Percentiles rank a stretch among this genome's conserved stretches.
These are phyloP conservation scores for Sporothrix euskadiensis DNA, from an alignment of 2,329 filamentous ascomycete species.

Conservation along the genomic window DNA sequence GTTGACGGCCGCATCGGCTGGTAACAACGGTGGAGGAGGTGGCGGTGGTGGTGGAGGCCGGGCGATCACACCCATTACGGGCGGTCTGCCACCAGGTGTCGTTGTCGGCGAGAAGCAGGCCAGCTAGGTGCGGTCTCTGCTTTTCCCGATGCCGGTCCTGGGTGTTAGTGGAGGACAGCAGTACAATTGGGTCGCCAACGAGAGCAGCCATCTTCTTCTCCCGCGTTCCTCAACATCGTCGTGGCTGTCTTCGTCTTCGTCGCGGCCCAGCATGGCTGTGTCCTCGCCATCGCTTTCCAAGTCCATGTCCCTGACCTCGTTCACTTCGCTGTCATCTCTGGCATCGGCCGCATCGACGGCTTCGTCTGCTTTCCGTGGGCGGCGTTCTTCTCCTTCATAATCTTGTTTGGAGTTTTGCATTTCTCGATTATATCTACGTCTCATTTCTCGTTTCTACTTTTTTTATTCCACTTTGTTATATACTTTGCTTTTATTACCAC, in stretches of 20 bases:
- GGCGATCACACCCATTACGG: constrained; percentile 17
- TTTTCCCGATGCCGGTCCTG: background rate
- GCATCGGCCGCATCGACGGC: constrained; percentile 4
- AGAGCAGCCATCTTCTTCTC: background rate
- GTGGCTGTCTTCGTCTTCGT: background rate
- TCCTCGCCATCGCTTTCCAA: background rate
- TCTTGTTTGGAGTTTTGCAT: background rate
- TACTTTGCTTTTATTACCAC: background rate
- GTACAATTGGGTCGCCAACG: background rate
- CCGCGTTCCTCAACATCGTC: background rate
- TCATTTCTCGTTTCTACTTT: background rate
- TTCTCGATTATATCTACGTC: background rate
- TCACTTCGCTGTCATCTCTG: background rate
- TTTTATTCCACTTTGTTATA: background rate
- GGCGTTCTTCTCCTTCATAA: background rate
- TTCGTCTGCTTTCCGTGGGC: constrained; percentile 19
- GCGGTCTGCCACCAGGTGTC: background rate
- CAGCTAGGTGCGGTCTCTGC: constrained; percentile 43
- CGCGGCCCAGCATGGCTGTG: background rate
- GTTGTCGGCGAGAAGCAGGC: constrained; percentile 47
- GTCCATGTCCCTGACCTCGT: background rate
- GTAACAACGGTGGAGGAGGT: background rate
- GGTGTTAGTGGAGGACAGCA: background rate
- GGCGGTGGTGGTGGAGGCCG: background rate
- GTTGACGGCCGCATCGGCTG: constrained; percentile 30